These are phyloP conservation scores for Morella rubra DNA, from an alignment of 306 rosid genomes.

Conservation along the genomic window DNA sequence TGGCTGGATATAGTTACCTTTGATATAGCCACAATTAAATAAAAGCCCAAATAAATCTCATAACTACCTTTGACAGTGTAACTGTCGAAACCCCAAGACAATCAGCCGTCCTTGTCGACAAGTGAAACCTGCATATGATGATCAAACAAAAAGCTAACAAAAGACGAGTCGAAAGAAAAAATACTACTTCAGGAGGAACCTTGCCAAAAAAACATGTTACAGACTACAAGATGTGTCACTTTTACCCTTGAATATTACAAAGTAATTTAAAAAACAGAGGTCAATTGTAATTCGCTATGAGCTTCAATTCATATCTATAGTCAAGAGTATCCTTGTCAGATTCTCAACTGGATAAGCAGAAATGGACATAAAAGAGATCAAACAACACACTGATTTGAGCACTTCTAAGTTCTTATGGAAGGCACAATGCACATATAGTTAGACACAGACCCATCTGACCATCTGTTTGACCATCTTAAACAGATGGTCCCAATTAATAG, in stretches of 20 bases:
- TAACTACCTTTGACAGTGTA: slow-evolving; percentile 68
- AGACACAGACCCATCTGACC: neutral
- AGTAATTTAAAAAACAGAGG: neutral
- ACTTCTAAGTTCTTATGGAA: too few relatives aligned
- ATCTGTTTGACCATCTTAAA: neutral
- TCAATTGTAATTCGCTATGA: neutral
- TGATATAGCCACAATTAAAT: slow-evolving; percentile 20
- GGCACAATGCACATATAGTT: neutral
- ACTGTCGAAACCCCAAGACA: slow-evolving; percentile 64
- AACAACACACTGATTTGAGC: too few relatives aligned
- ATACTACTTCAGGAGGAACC: neutral
- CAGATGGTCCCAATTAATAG: neutral
- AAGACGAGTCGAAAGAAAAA: slow-evolving; percentile 10
- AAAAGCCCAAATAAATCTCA: slow-evolving; percentile 13
- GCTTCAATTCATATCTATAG: neutral
- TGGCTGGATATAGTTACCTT: slow-evolving; percentile 4
- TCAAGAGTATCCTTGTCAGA: slow-evolving; percentile 1
- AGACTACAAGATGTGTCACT: neutral
- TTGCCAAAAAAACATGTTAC: neutral
- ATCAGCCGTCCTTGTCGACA: slow-evolving; percentile 85
- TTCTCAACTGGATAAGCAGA: neutral
- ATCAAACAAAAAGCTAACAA: slow-evolving; percentile 19
- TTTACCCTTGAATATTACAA: neutral
- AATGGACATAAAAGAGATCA: neutral
- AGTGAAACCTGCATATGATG: slow-evolving; percentile 52